A percentile compares a stretch with the other conserved stretches of the same genome.
These are phyloP conservation scores for Acorus calamus DNA, from an alignment of 106 monocot genomes.

Conservation along the genomic window DNA sequence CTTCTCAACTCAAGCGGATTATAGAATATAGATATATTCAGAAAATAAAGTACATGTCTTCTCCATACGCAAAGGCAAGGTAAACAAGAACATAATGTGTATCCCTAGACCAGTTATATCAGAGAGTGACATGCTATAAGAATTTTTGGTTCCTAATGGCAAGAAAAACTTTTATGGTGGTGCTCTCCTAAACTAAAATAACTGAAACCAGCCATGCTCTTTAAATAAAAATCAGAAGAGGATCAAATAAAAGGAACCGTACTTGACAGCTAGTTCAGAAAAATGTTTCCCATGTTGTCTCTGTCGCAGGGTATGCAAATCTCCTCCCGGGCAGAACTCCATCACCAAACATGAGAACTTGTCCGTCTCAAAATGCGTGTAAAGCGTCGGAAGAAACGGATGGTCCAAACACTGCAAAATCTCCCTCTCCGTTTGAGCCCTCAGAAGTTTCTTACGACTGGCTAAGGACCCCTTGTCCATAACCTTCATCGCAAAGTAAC, in stretches of 20 bases:
- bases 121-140: too few relatives aligned
- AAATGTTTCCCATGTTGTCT: slow-evolving; percentile 15
- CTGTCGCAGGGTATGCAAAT: slow-evolving; percentile 12
- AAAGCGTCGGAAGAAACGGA: slow-evolving; percentile 13
- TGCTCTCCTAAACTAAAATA: too few relatives aligned
- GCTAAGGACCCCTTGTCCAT: slow-evolving; percentile 14
- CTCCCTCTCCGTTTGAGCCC: slow-evolving; percentile 14
- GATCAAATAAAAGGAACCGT: background rate
- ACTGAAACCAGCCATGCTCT: too few relatives aligned
- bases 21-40: too few relatives aligned
- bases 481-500: slow-evolving; percentile 19
- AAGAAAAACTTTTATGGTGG: too few relatives aligned
- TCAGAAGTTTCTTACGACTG: slow-evolving; percentile 8
- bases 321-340: slow-evolving; percentile 17
- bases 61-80: too few relatives aligned
- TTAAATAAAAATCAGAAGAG: background rate
- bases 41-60: too few relatives aligned
- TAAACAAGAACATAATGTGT: too few relatives aligned
- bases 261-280: slow-evolving; percentile 16
- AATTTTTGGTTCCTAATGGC: too few relatives aligned
- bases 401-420: slow-evolving; percentile 15
- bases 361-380: slow-evolving; percentile 15
- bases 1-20: too few relatives aligned
- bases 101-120: too few relatives aligned
- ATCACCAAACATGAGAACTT: slow-evolving; percentile 20